Conservation (phyloP, 192 early-diverging fungal genomes). For the Cetraspora pellucida region DNA sequence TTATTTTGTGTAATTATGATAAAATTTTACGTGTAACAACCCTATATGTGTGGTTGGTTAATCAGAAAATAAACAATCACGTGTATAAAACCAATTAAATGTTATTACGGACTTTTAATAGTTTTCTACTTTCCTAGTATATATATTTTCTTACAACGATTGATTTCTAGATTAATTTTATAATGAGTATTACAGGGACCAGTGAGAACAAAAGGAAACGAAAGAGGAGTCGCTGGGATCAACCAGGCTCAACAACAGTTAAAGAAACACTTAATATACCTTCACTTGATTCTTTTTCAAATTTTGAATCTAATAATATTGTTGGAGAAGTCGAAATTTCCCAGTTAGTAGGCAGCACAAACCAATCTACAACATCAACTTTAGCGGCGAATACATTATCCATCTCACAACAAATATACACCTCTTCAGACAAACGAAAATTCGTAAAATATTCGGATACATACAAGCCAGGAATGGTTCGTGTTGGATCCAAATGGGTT, state of each 20-base stretch:
- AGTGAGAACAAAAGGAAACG: conserved; percentile 30
- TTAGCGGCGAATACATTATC: not conserved
- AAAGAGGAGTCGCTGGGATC: conserved; percentile 39
- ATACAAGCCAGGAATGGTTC: conserved; percentile 37
- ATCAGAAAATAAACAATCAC: too few relatives aligned
- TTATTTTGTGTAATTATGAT: too few relatives aligned
- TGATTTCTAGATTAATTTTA: not conserved
- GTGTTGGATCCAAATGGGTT: conserved; percentile 37
- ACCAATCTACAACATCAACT: not conserved
- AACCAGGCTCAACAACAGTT: conserved; percentile 3
- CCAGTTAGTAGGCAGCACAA: not conserved
- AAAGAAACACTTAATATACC: not conserved
- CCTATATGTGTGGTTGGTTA: too few relatives aligned
- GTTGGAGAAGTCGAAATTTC: not conserved
- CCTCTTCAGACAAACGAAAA: conserved; percentile 22
- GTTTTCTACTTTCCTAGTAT: too few relatives aligned
- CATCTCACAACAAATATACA: conserved; percentile 15
- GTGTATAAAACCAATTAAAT: too few relatives aligned
- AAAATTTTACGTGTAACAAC: too few relatives aligned
- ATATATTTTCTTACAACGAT: too few relatives aligned
- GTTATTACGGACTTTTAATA: too few relatives aligned
- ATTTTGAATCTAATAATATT: not conserved
- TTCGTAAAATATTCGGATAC: conserved; percentile 38
- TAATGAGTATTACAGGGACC: not conserved
- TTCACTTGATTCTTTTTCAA: not conserved